phyloP scores from a whole-genome alignment of 2,329 filamentous ascomycete genomes.

The Monosporascus sp. region DNA sequence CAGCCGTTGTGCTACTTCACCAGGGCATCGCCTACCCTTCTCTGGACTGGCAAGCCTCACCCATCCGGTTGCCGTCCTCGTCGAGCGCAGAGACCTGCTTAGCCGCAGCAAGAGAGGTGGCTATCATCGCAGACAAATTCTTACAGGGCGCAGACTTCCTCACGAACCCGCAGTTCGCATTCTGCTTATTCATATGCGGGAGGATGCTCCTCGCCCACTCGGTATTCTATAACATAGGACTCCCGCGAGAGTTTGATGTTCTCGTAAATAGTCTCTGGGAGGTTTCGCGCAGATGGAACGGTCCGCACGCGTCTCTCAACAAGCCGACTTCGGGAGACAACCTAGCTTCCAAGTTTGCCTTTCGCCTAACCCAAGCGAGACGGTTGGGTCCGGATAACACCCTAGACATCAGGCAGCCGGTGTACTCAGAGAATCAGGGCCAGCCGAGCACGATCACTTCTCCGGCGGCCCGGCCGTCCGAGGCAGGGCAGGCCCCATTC shows the following conservation, averaged over 20 bases:
- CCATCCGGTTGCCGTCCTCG: conserved; percentile 35
- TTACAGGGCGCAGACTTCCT: conserved; percentile 30
- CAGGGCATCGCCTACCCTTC: conserved; percentile 43
- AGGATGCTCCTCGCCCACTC: conserved; percentile 35
- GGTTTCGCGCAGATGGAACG: neutral
- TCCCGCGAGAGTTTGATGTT: neutral
- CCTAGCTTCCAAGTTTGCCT: conserved; percentile 31
- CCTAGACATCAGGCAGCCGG: conserved; percentile 29
- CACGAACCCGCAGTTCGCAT: conserved; percentile 35
- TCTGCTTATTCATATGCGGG: conserved; percentile 42
- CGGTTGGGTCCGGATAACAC: conserved; percentile 18
- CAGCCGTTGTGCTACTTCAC: conserved; percentile 44
- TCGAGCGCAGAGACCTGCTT: conserved; percentile 46
- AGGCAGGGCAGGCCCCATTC: no score
- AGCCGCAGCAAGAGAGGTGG: conserved; percentile 39
- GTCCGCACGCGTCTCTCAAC: neutral
- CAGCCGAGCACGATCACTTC: no score
- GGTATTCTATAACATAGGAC: conserved; percentile 24
- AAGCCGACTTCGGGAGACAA: conserved; percentile 15
- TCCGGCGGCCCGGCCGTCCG: no score
- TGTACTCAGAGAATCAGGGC: conserved; percentile 23
- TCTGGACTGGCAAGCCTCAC: conserved; percentile 18
- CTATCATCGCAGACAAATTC: conserved; percentile 42
- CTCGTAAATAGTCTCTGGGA: neutral
- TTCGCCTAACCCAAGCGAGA: conserved; percentile 21